Conservation (phyloP, 768 basidiomycete species). For the Pleurotus ostreatus region DNA sequence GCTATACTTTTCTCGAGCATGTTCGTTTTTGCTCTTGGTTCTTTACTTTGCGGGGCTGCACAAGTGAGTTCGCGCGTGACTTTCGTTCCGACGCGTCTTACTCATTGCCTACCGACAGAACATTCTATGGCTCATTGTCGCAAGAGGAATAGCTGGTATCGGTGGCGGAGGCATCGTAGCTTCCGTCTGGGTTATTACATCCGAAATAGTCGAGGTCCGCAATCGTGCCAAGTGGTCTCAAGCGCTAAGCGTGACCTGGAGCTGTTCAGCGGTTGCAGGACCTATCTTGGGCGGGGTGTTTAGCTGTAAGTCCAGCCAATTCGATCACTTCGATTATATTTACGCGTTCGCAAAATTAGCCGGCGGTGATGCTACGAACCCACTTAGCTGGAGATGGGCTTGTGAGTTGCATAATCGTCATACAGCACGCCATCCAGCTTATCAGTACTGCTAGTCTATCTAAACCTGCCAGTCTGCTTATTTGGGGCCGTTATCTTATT, state of each 20-base stretch:
- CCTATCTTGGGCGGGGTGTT: conserved; percentile 81
- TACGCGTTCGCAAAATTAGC: conserved; percentile 6
- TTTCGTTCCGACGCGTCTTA: background rate
- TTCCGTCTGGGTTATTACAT: conserved; percentile 82
- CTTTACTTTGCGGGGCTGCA: conserved; percentile 74
- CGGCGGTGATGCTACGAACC: conserved; percentile 4
- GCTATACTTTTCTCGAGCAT: conserved; percentile 71
- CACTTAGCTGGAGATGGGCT: conserved; percentile 73
- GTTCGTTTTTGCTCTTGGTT: conserved; percentile 69
- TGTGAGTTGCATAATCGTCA: conserved; percentile 48
- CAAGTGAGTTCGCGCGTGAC: conserved; percentile 37
- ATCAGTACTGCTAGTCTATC: conserved; percentile 54
- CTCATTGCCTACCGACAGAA: conserved; percentile 28
- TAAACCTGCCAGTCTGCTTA: conserved; percentile 76
- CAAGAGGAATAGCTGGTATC: conserved; percentile 65
- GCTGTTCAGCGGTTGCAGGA: conserved; percentile 80
- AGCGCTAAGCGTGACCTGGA: conserved; percentile 82
- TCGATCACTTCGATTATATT: conserved; percentile 11
- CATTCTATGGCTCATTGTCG: conserved; percentile 61
- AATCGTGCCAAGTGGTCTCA: conserved; percentile 81
- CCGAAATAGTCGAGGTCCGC: conserved; percentile 63
- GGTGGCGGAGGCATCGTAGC: conserved; percentile 88
- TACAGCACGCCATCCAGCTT: conserved; percentile 10
- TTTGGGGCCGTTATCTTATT: conserved; percentile 53
- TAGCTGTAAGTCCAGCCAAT: conserved; percentile 48